These are phyloP conservation scores for Fusarium sp. DNA, from an alignment of 2,329 filamentous ascomycete genomes.

Conservation along the genomic window DNA sequence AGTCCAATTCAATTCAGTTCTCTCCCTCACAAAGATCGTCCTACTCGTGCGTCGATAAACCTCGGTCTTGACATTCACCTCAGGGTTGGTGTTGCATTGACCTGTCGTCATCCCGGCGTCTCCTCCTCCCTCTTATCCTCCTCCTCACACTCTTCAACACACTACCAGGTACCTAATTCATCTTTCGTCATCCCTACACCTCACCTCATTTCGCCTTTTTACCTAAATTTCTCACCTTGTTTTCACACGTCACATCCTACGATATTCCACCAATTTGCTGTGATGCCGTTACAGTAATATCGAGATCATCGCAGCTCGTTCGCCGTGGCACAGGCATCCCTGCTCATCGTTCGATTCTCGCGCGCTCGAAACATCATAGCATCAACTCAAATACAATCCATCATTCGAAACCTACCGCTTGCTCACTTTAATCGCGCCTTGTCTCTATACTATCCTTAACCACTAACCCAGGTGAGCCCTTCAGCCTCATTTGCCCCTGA, in stretches of 20 bases:
- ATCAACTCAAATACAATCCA: constrained; percentile 22
- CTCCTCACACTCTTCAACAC: constrained; percentile 7
- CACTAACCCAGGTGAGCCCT: constrained; percentile 5
- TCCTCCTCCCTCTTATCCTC: constrained; percentile 10
- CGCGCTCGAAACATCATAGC: constrained; percentile 20
- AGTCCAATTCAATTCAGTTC: background rate
- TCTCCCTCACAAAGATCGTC: constrained; percentile 8
- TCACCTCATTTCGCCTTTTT: constrained; percentile 9
- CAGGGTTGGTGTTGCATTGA: constrained; percentile 25
- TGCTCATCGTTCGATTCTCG: constrained; percentile 44
- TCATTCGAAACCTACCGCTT: constrained; percentile 12
- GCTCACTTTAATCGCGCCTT: background rate
- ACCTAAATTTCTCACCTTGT: background rate
- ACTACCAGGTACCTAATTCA: background rate
- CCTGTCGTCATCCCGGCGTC: constrained; percentile 28
- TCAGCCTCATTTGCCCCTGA: background rate
- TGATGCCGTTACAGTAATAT: constrained; percentile 12
- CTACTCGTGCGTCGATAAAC: constrained; percentile 5
- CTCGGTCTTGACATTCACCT: background rate
- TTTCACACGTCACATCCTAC: background rate
- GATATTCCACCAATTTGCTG: constrained; percentile 6
- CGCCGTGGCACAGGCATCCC: constrained; percentile 28
- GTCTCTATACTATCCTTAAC: background rate
- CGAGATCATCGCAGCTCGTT: constrained; percentile 14
- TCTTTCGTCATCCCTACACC: constrained; percentile 18